Conservation (phyloP, 192 early-diverging fungal species). For the Coemansia sp. region DNA sequence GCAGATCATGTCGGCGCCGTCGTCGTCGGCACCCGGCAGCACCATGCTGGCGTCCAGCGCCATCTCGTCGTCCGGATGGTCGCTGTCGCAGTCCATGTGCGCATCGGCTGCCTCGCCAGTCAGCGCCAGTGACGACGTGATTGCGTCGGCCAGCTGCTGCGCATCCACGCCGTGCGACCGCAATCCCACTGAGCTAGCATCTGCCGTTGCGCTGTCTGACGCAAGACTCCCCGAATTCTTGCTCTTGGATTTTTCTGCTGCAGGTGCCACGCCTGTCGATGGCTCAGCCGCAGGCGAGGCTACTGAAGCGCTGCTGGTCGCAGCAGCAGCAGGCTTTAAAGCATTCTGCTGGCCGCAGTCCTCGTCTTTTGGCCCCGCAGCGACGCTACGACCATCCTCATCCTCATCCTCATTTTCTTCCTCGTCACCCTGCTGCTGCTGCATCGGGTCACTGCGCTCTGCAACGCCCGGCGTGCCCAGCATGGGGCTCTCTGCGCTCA, state of each 20-base stretch:
- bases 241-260: not conserved
- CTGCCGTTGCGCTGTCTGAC: not conserved
- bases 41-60: conserved; percentile 37
- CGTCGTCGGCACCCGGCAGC: conserved; percentile 20
- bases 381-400: no score
- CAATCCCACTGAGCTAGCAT: not conserved
- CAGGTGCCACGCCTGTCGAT: no score
- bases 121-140: conserved; percentile 10
- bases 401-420: not conserved
- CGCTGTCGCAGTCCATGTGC: conserved; percentile 7
- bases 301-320: no score
- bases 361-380: not conserved
- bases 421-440: not conserved
- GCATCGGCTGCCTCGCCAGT: not conserved
- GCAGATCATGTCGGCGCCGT: conserved; percentile 42
- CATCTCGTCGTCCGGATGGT: conserved; percentile 16
- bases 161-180: conserved; percentile 11
- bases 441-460: conserved; percentile 3
- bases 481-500: conserved; percentile 50
- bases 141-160: conserved; percentile 14
- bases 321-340: not conserved
- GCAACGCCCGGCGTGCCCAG: conserved; percentile 16
- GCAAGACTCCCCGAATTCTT: not conserved
- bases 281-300: no score
- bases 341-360: no score